phyloP scores from a whole-genome alignment of 129 eudicot species.

The Flaveria robusta region DNA sequence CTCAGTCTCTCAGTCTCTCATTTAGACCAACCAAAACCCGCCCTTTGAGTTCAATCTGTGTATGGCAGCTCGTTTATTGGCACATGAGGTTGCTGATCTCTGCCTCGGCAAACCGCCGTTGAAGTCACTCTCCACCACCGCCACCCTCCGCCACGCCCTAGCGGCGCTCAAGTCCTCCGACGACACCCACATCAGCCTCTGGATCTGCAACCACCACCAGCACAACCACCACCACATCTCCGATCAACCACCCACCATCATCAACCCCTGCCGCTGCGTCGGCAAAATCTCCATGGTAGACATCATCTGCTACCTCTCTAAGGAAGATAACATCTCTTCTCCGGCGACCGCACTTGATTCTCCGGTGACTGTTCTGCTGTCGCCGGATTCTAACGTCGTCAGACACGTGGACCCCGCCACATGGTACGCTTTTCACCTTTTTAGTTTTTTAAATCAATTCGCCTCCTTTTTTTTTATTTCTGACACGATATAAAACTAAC shows the following conservation, averaged over 20 bases:
- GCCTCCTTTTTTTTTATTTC: too few species aligned
- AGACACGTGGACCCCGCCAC: conserved; percentile 77
- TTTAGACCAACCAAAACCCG: background rate
- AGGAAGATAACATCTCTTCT: conserved; percentile 49
- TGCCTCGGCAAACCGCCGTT: conserved; percentile 86
- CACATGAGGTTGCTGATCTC: conserved; percentile 77
- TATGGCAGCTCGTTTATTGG: conserved; percentile 75
- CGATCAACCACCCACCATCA: background rate
- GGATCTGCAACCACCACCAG: conserved; percentile 79
- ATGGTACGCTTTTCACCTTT: conserved; percentile 41
- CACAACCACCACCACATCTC: background rate
- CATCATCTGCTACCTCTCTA: conserved; percentile 63
- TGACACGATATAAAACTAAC: too few species aligned
- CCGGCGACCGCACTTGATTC: conserved; percentile 62
- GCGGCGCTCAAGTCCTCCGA: conserved; percentile 56
- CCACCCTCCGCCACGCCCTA: conserved; percentile 67
- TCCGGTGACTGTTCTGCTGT: conserved; percentile 67
- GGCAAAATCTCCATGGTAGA: conserved; percentile 89
- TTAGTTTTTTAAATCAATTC: background rate
- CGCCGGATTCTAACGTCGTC: conserved; percentile 35
- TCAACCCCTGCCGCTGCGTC: conserved; percentile 50
- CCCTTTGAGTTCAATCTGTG: conserved; percentile 10
- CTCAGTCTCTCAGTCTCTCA: background rate
- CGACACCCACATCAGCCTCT: conserved; percentile 60
- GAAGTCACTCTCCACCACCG: conserved; percentile 55